Evolutionary conservation across 2,329 filamentous ascomycete species (phyloP), one percentile per base, ranked within the genome.

Genomic region (Juglanconis sp.): DNA sequence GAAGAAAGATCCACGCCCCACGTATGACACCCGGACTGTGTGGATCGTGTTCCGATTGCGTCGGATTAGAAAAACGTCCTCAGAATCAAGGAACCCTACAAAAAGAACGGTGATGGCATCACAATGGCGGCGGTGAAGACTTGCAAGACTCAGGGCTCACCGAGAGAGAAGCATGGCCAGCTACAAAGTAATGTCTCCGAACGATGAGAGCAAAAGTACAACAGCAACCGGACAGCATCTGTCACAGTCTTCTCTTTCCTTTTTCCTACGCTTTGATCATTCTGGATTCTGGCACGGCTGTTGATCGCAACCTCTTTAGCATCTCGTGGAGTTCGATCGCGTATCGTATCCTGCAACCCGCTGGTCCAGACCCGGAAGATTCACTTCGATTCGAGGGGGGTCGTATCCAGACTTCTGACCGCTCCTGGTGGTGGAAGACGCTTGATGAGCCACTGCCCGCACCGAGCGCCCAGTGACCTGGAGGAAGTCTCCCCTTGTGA

Each of bases 1-100:
- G 60, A 55, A 56, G 59, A 57, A 60, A 38, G 58, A 36, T 61
- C 42, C 17, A 13, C 55, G 55, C 58, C 49, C 61, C 61, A 61
- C 61, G 47, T 7, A 51, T 55, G 49, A 42, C 36, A 42, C 53
- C n/a, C 40, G 32, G 53, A 63, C 53, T 58, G 54, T 63, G 61
- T 61, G 58, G 60, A 42, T 44, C 48, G 42, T 50, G n/a, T 53
- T 49, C n/a, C 44, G 61, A 61, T 63, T 54, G 44, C 31, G 47
- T 36, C 42, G 35, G 24, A 10, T 34, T 42, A 50, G 58, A 40
- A 46, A 55, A 47, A 47, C 24, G 50, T 60, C 42, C 48, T 15
- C 49, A 38, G 15, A 38, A 32, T 34, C 4, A 31, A 32, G 13
- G 13, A 31, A 34, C 24, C 47, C 36, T 30, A 56, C 36, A 40